Base-by-base conservation (phyloP, 805 yeast species). In the Sugiyamaella smithiae region DNA sequence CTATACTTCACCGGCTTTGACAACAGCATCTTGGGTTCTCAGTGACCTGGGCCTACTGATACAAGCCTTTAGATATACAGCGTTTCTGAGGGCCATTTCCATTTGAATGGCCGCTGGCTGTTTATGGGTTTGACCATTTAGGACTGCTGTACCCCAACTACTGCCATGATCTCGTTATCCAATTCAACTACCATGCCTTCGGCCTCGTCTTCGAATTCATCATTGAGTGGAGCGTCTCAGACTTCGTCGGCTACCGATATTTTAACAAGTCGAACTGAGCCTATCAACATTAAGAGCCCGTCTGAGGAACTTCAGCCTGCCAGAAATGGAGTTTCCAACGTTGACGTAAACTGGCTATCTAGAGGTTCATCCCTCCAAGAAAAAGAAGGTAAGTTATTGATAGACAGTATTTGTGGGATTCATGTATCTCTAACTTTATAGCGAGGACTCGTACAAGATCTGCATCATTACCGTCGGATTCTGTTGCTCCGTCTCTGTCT, bases 291-390 rank as follows among this genome's bases (percentile, higher is more conserved):
- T 12, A 35, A 35, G 20, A 35, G 38, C 22, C 38, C 38, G 16
- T 35, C 38, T 16, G 38, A 35, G 20, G 33, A 46, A 14, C 35
- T 49, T 17, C 50, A 49, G 26, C 49, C 53, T 11, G 31, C 20
- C 9, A 14, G 44, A 5, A 43, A 37, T 46, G 85, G 86, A 3
- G 86, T 81, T 1, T 70, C 84, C 45, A 81, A 83, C 58, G 84
- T 86, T 38, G 91, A 85, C 57, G 89, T 86, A 9, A 95, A 85
- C 60, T 86, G 95, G 95, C 70, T 86, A 23, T 85, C 85, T 1
- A 24, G 53, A 45, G 53, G 53, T 6, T 35, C 48, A 4, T 48
- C 51, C 12, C 40, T 48, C 17, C 37, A 42, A 36, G 51, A 42
- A 4, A 48, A 40, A 48, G 38, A 35, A 19, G 43, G 51, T 48